Evolutionary conservation across 306 rosid genomes (phyloP).

Genomic region (Oemleria cerasiformis): DNA sequence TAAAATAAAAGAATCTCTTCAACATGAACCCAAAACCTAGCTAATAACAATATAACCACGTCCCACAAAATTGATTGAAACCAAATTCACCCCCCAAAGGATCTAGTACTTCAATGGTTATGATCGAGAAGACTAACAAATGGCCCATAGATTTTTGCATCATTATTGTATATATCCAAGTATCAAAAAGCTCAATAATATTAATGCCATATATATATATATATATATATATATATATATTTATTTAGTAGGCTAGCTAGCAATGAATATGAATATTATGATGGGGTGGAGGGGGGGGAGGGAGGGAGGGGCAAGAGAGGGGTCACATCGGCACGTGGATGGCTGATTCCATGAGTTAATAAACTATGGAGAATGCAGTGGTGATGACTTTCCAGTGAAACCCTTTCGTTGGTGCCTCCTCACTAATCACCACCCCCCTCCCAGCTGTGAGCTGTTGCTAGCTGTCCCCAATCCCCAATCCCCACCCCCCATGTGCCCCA

Average conservation of each 20-base stretch:
- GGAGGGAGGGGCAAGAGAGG: conserved; percentile 36
- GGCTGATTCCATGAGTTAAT: conserved; percentile 50
- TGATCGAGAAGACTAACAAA: background rate
- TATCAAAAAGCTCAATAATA: background rate
- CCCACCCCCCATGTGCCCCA: conserved; percentile 77
- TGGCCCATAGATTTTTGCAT: background rate
- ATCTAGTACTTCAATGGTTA: background rate
- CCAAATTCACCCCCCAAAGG: background rate
- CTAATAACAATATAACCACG: no score
- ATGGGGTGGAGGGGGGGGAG: conserved; percentile 32
- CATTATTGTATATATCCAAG: background rate
- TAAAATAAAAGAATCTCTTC: no score
- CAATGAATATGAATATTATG: background rate
- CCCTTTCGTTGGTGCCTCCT: conserved; percentile 33
- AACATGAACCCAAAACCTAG: no score
- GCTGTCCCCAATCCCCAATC: conserved; percentile 69
- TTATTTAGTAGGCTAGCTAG: background rate
- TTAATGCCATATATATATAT: background rate
- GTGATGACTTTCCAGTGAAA: conserved; percentile 50
- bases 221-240: background rate
- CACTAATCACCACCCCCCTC: conserved; percentile 8
- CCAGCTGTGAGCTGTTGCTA: conserved; percentile 83
- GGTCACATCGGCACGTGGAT: conserved; percentile 97
- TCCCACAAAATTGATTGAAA: background rate
- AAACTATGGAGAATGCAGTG: conserved; percentile 4